phyloP scores from a whole-genome alignment of 208 protist species.

The Naegleria gruberi region DNA sequence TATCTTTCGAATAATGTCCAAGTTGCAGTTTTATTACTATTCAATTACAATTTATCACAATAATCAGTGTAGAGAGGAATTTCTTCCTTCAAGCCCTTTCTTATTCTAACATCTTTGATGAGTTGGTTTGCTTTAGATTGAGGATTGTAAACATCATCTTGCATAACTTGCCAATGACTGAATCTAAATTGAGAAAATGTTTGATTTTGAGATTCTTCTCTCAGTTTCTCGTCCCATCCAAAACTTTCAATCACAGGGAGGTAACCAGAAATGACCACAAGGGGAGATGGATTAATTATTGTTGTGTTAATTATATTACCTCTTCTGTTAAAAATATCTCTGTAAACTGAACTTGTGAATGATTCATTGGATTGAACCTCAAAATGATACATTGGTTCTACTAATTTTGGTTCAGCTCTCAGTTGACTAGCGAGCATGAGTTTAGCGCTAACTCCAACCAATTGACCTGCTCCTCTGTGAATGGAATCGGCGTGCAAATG shows the following conservation, averaged over 20 bases:
- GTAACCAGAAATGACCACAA: conserved; percentile 93
- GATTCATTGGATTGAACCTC: conserved; percentile 46
- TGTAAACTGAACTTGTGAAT: conserved; percentile 88
- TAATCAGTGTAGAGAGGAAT: conserved; percentile 51
- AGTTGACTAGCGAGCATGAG: conserved; percentile 38
- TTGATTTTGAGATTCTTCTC: no score
- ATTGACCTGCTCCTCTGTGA: conserved; percentile 50
- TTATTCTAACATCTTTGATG: conserved; percentile 70
- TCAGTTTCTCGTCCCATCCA: conserved; percentile 93
- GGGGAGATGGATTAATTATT: conserved; percentile 80
- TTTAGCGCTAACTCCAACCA: conserved; percentile 40
- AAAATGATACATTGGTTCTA: conserved; percentile 54
- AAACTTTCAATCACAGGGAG: conserved; percentile 98
- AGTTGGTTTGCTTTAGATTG: conserved; percentile 59
- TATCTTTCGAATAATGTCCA: no score
- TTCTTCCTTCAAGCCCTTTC: conserved; percentile 90
- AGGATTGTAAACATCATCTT: conserved; percentile 69
- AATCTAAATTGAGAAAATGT: conserved; percentile 98
- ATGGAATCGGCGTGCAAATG: conserved; percentile 42
- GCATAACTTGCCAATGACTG: conserved; percentile 89
- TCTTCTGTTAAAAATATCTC: conserved; percentile 82
- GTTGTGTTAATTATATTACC: conserved; percentile 90
- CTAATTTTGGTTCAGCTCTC: conserved; percentile 34
- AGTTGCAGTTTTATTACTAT: no score
- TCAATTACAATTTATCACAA: no score